A percentile compares a stretch with the other conserved stretches of the same genome.
Evolutionary conservation across 2,329 filamentous ascomycete species (phyloP).

Genomic region (Talaromyces sp.): DNA sequence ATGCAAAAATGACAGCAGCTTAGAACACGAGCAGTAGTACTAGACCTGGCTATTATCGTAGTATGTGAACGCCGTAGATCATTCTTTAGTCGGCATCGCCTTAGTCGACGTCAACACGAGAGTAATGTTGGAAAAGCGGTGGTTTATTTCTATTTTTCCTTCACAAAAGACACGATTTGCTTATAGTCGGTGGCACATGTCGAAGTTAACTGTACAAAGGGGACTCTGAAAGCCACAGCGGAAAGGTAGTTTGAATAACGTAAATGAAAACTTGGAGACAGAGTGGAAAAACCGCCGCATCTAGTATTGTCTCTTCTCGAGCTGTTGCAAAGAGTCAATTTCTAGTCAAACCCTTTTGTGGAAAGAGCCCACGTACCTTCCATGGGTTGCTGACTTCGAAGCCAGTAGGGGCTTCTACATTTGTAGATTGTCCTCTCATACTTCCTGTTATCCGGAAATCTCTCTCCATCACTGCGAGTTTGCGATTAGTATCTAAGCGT

Average conservation of each 20-base stretch:
- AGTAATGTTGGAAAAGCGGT: background rate
- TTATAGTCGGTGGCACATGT: background rate
- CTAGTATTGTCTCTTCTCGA: slow-evolving; percentile 42
- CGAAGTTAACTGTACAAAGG: slow-evolving; percentile 13
- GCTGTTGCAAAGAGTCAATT: slow-evolving; percentile 28
- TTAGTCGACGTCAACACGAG: background rate
- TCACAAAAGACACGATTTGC: background rate
- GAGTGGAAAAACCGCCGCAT: slow-evolving; percentile 3
- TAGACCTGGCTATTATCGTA: background rate
- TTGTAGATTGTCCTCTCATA: slow-evolving; percentile 60
- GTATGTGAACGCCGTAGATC: background rate
- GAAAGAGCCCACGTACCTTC: slow-evolving; percentile 51
- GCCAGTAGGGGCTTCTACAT: slow-evolving; percentile 55
- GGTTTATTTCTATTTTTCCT: background rate
- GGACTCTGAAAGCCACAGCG: slow-evolving; percentile 1
- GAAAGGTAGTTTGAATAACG: slow-evolving; percentile 10
- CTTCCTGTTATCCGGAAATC: slow-evolving; percentile 61
- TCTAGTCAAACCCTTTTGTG: background rate
- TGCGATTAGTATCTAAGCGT: background rate
- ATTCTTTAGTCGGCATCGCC: background rate
- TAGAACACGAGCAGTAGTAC: background rate
- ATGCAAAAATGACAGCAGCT: background rate
- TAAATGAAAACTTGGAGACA: slow-evolving; percentile 13
- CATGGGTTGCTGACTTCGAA: slow-evolving; percentile 67
- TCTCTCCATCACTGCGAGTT: slow-evolving; percentile 60